Evolutionary conservation across 352 stramenopile genomes (phyloP).

Genomic region (Pythium diclinum): DNA sequence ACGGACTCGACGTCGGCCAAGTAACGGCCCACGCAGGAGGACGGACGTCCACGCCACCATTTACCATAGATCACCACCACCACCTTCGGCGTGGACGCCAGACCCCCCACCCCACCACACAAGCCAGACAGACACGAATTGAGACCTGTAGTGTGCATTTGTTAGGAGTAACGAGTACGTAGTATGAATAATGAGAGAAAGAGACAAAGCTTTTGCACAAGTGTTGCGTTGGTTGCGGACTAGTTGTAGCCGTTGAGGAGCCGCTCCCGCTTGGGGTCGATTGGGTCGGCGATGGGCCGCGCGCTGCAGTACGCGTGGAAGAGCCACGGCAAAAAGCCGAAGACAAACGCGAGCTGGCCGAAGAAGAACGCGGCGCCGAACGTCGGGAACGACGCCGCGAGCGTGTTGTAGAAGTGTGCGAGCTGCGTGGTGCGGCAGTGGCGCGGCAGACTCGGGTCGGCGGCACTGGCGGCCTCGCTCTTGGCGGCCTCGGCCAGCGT

Average conservation of each 20-base stretch:
- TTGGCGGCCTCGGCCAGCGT: slow-evolving; percentile 66
- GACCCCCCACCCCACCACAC: not conserved
- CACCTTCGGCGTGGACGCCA: not conserved
- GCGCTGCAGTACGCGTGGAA: slow-evolving; percentile 72
- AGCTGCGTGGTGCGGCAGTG: slow-evolving; percentile 80
- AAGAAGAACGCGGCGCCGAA: slow-evolving; percentile 75
- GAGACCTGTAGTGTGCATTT: not conserved
- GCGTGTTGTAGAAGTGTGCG: slow-evolving; percentile 74
- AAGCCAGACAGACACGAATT: not conserved
- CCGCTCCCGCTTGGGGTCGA: slow-evolving; percentile 69
- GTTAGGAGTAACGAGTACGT: not conserved
- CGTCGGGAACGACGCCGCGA: slow-evolving; percentile 67
- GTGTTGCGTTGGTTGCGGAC: not conserved
- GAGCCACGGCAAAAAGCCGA: slow-evolving; percentile 75
- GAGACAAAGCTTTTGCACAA: not conserved
- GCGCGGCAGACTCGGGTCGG: slow-evolving; percentile 19
- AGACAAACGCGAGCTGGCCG: slow-evolving; percentile 67
- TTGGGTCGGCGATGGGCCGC: slow-evolving; percentile 45
- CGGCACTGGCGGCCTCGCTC: slow-evolving; percentile 19
- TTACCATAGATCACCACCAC: not conserved
- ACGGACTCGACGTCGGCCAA: slow-evolving; percentile 38
- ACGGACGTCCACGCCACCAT: not conserved
- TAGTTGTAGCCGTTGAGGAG: slow-evolving; percentile 53
- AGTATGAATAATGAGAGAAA: slow-evolving; percentile 2
- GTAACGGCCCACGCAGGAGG: not conserved